Evolutionary conservation across 2,329 filamentous ascomycete species (phyloP), one percentile per base, ranked within the genome.

Genomic region (Fusarium globosum): DNA sequence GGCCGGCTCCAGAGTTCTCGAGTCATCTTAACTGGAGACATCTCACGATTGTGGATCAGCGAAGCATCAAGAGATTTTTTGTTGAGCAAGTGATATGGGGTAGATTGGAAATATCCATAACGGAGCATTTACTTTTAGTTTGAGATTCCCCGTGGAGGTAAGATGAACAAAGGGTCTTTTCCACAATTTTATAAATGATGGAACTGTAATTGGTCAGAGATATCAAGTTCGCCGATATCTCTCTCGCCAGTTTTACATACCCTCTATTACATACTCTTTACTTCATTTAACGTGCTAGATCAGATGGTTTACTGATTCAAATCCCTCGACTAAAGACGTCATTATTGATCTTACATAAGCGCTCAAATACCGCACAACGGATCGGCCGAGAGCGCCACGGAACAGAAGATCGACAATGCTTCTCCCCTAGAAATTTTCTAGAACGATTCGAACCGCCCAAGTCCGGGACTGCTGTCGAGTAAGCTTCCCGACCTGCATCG

Each of bases 101-200:
- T 48, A 59, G 21, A 15, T 35, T 39, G 15, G 9, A 48, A 33
- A 41, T 59, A 62, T 41, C 33, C 35, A n/a, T 62, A 26, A 52
- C 23, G 46, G 45, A 52, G 15, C 3, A 39, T 60, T 39, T 61
- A 48, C 55, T 26, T 61, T 46, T 61, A 68, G 65, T 26, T 53
- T 53, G 35, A 42, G 52, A 28, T 61, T 59, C 65, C 63, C 65
- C 65, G 43, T 68, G 49, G 65, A 61, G 64, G 56, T 42, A 20
- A 67, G 30, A 41, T 26, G 35, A 20, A 8, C 11, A 58, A 65
- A 66, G 51, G 62, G 41, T 61, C 53, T 51, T n/a, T 28, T 35
- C 53, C 63, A 68, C 63, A 48, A 36, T 41, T 67, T 61, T 67
- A 41, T 18, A 41, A 67, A 67, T 36, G n/a, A 15, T 23, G 12